phyloP scores from a whole-genome alignment of 2,329 filamentous ascomycete genomes.

The Penicillium sp. region DNA sequence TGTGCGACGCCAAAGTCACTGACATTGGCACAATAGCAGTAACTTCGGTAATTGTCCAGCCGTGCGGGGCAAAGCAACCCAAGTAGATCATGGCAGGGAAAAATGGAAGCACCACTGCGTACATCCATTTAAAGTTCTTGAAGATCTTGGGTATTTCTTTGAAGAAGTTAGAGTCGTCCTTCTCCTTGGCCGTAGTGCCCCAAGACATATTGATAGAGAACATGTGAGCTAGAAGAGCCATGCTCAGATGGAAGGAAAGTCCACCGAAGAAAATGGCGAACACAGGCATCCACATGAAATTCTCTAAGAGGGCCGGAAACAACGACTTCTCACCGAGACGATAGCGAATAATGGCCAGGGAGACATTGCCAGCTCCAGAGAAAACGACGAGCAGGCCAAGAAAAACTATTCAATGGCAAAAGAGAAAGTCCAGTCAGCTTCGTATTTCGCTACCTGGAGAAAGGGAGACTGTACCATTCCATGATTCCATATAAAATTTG shows the following conservation, averaged over 20 bases:
- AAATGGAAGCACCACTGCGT: constrained; percentile 21
- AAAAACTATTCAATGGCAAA: constrained; percentile 14
- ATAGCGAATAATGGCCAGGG: constrained; percentile 61
- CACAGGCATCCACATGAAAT: constrained; percentile 61
- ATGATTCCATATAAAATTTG: constrained; percentile 65
- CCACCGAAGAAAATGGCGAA: constrained; percentile 77
- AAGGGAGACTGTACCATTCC: constrained; percentile 56
- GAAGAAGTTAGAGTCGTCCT: constrained; percentile 73
- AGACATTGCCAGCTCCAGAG: constrained; percentile 57
- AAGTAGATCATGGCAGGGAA: constrained; percentile 26
- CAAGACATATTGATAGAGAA: constrained; percentile 82
- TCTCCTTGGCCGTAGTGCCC: constrained; percentile 78
- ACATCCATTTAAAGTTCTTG: constrained; percentile 75
- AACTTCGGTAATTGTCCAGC: constrained; percentile 38
- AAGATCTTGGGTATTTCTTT: constrained; percentile 76
- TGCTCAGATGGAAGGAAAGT: constrained; percentile 64
- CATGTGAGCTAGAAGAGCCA: constrained; percentile 77
- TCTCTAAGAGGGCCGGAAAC: constrained; percentile 49
- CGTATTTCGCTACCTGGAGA: not conserved
- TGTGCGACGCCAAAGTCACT: constrained; percentile 18
- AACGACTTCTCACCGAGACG: constrained; percentile 54
- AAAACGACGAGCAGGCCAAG: constrained; percentile 59
- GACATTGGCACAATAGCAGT: constrained; percentile 20
- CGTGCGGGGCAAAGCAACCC: constrained; percentile 24
- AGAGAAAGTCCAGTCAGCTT: not conserved